Percentiles rank a stretch among this genome's conserved stretches.
Conservation (phyloP, 352 stramenopile species). For the Peronospora destructor region DNA sequence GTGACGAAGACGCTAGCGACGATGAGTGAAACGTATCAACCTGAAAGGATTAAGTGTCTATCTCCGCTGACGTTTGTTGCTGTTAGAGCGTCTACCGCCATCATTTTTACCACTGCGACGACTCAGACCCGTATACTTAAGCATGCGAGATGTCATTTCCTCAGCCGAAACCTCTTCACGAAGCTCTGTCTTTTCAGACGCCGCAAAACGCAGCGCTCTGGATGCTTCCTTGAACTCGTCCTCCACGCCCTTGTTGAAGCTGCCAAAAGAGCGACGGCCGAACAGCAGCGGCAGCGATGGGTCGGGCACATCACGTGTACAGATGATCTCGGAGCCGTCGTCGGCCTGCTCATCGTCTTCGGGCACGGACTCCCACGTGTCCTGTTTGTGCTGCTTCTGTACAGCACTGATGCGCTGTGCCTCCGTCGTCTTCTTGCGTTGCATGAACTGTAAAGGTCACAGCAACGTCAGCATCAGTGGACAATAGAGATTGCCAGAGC, state of each 20-base stretch:
- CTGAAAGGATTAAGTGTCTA: slow-evolving; percentile 19
- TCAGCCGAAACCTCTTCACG: slow-evolving; percentile 76
- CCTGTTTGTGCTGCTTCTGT: slow-evolving; percentile 48
- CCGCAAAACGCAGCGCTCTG: slow-evolving; percentile 48
- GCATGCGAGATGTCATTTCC: slow-evolving; percentile 77
- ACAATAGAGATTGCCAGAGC: neutral
- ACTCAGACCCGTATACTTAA: slow-evolving; percentile 74
- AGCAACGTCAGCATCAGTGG: neutral
- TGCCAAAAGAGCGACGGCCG: slow-evolving; percentile 66
- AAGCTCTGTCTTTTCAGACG: slow-evolving; percentile 61
- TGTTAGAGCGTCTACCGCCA: slow-evolving; percentile 19
- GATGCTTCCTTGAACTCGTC: slow-evolving; percentile 67
- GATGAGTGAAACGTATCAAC: slow-evolving; percentile 39
- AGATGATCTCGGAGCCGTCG: slow-evolving; percentile 39
- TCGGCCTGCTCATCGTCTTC: slow-evolving; percentile 26
- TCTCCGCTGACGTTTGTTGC: slow-evolving; percentile 60
- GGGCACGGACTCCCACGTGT: slow-evolving; percentile 35
- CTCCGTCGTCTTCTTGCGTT: slow-evolving; percentile 68
- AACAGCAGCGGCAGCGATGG: slow-evolving; percentile 72
- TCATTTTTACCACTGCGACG: slow-evolving; percentile 31
- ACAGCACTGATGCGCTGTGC: slow-evolving; percentile 45
- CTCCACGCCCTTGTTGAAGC: slow-evolving; percentile 79
- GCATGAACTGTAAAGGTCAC: slow-evolving; percentile 59
- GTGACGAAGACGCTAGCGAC: slow-evolving; percentile 69
- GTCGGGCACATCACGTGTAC: slow-evolving; percentile 53